Evolutionary conservation across 176 grass and related monocot species (phyloP).

Genomic region (Ananas comosus): DNA sequence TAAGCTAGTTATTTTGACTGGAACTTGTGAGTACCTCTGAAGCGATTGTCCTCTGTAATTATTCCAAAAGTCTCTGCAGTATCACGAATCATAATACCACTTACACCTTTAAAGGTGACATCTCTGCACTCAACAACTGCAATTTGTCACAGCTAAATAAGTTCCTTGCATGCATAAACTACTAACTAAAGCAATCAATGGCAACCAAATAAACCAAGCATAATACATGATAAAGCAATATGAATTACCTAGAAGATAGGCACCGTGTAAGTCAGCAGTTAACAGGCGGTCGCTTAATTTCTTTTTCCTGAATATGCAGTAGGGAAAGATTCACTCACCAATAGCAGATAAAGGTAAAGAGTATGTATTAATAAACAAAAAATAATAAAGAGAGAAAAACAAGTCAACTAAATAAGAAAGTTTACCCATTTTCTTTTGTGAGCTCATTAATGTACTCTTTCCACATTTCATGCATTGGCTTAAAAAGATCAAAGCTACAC

Average conservation of each 20-base stretch:
- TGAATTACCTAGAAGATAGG: slow-evolving; percentile 55
- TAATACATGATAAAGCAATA: neutral
- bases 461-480: slow-evolving; percentile 89
- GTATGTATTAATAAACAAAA: neutral
- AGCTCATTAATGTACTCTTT: slow-evolving; percentile 63
- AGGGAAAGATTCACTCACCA: slow-evolving; percentile 19
- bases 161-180: neutral
- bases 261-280: slow-evolving; percentile 72
- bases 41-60: slow-evolving; percentile 51
- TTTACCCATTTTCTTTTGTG: slow-evolving; percentile 36
- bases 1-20: neutral
- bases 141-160: slow-evolving; percentile 6
- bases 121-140: slow-evolving; percentile 69
- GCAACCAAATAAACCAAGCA: neutral
- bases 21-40: slow-evolving; percentile 41
- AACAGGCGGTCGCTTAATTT: slow-evolving; percentile 53
- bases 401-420: slow-evolving; percentile 13
- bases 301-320: slow-evolving; percentile 49
- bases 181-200: slow-evolving; percentile 1
- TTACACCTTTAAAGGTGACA: slow-evolving; percentile 42
- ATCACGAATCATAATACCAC: slow-evolving; percentile 75
- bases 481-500: slow-evolving; percentile 73
- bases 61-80: slow-evolving; percentile 89
- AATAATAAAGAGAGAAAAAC: slow-evolving; percentile 1
- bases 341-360: slow-evolving; percentile 9